These are phyloP conservation scores for Trypethelium eluteriae DNA, from an alignment of 495 filamentous ascomycete species.

Conservation along the genomic window DNA sequence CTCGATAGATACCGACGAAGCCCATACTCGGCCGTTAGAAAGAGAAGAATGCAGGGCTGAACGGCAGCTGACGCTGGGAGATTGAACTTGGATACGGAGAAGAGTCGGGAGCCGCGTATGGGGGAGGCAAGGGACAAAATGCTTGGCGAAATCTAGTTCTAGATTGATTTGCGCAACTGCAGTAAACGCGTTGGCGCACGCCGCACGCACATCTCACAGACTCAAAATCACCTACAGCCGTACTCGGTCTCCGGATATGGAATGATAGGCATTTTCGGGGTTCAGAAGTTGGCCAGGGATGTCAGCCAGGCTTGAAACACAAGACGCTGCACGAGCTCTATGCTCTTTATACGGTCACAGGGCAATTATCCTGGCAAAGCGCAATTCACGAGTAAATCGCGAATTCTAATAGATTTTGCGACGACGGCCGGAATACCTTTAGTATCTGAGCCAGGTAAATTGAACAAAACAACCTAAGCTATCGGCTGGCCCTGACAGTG, in stretches of 20 bases:
- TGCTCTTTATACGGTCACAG: neutral
- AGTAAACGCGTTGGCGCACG: too few relatives aligned
- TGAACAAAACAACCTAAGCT: neutral
- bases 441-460: too few relatives aligned
- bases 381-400: neutral
- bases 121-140: neutral
- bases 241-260: neutral
- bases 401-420: neutral
- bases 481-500: neutral
- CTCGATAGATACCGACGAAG: conserved; percentile 87
- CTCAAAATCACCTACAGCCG: neutral
- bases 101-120: conserved; percentile 1
- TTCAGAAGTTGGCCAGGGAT: neutral
- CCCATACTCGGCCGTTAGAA: conserved; percentile 41
- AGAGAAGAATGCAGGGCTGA: neutral
- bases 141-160: neutral
- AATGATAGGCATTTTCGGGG: neutral
- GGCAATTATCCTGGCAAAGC: neutral
- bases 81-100: conserved; percentile 6
- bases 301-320: neutral
- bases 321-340: neutral
- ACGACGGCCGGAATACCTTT: too few relatives aligned
- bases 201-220: neutral
- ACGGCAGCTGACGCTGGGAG: neutral
- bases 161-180: too few relatives aligned